Evolutionary conservation across 176 grass and related monocot species (phyloP), one percentile per base, ranked within the genome.

Genomic region (Cymbopogon citratus): DNA sequence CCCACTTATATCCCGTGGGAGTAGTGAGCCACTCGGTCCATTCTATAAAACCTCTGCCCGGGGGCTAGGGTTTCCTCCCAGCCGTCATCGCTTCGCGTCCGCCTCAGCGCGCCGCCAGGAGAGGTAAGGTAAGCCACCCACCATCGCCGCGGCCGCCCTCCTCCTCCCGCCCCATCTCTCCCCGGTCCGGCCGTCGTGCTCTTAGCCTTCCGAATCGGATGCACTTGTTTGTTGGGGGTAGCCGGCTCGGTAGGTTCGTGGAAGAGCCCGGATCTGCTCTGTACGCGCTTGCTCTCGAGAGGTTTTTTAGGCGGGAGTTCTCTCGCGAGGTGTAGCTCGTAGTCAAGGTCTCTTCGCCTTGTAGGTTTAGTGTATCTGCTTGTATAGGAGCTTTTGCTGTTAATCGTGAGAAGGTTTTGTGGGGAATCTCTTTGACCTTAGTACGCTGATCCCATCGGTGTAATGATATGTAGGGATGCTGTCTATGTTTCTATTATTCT

Each of bases 61-160:
- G 27, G 35, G 41, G 2, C 77, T 89, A 89, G 87, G 87, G 71
- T 89, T 89, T 71, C 65, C 72, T 81, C 56, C 51, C 83, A 65
- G 82, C 56, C 87, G 66, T 64, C 77, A 14, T 49, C 81, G 18
- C 63, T 26, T 57, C 66, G 18, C 69, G 60, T 24, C 68, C 43
- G 66, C 73, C 43, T 6, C 76, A 19, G 11, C 66, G 26, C 5
- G 61, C 51, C 73, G 73, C 62, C 36, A 23, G 74, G 21, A 74
- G 81, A 76, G 72, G 62, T 75, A 72, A 87, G 86, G 80, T 82
- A 63, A 78, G 79, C 24, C 23, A 46, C 67, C 25, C 14, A 1
- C 46, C 29, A 4, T 2, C 74, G 63, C 63, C 51, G 10, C 78
- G 39, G 14, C 85, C 11, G n/a, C 56, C 56, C 2, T 9, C 46